Percentiles rank a stretch among this genome's conserved stretches.
Evolutionary conservation across 2,329 filamentous ascomycete genomes (phyloP).

Genomic region (Penicillium sp.): DNA sequence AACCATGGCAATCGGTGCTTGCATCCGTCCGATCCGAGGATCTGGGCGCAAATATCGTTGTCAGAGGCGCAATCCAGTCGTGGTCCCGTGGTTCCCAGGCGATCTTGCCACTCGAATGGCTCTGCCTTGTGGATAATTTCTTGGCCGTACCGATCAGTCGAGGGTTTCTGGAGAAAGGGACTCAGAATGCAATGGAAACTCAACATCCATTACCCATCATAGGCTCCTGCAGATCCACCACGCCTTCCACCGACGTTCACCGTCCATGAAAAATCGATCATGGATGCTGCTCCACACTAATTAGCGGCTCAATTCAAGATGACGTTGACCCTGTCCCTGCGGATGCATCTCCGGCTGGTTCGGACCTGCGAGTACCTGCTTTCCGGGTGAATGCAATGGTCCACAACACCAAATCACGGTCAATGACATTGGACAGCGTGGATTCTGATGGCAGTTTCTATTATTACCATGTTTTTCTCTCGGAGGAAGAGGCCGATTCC

Average conservation of each 20-base stretch:
- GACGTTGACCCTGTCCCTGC: slow-evolving; percentile 14
- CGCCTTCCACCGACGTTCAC: slow-evolving; percentile 3
- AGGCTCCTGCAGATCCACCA: slow-evolving; percentile 8
- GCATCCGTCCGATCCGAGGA: slow-evolving; percentile 7
- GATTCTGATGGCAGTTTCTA: slow-evolving; percentile 4
- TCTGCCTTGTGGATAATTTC: not conserved
- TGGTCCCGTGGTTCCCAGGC: not conserved
- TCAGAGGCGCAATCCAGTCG: not conserved
- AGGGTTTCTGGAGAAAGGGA: not conserved
- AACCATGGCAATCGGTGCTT: slow-evolving; percentile 5
- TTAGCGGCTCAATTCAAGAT: slow-evolving; percentile 12
- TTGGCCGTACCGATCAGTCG: not conserved
- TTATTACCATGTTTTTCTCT: slow-evolving; percentile 3
- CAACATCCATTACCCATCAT: slow-evolving; percentile 4
- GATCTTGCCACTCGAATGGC: not conserved
- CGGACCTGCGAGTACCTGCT: slow-evolving; percentile 10
- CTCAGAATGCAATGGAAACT: not conserved
- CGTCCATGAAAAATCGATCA: slow-evolving; percentile 10
- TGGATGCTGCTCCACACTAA: slow-evolving; percentile 12
- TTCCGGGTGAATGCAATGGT: slow-evolving; percentile 7
- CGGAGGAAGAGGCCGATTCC: slow-evolving; percentile 12
- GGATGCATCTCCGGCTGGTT: slow-evolving; percentile 18
- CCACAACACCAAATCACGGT: slow-evolving; percentile 8
- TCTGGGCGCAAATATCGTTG: not conserved
- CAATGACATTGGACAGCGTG: slow-evolving; percentile 5